Base-by-base conservation (phyloP, 805 yeast species). In the Scheffersomyces lignosus region DNA sequence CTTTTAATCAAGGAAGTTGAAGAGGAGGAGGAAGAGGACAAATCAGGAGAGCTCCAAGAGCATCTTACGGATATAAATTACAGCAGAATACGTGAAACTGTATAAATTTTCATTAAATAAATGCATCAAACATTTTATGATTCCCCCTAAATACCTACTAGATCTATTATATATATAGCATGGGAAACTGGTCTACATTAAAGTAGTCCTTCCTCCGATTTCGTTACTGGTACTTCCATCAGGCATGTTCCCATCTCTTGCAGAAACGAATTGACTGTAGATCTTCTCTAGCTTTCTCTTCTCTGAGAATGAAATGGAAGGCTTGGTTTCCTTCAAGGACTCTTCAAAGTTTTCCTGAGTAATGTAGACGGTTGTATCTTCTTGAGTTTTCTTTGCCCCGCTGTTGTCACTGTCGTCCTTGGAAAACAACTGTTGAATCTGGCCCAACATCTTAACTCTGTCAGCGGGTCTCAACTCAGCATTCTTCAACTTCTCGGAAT, bases 231-330 rank as follows among this genome's bases (percentile, higher is more conserved):
- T 79, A 23, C 80, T 74, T 0, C 96, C 97, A 45, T 80, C 81
- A 1, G 95, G 96, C 87, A 91, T 80, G 40, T 83, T 81, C 0
- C 96, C 96, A 38, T 85, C 90, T 30, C 97, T 64, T 12, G 79
- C 88, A 27, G 80, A 74, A 4, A 82, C 77, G 53, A 91, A 93
- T 52, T 83, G 81, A 15, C 66, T 55, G 54, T 91, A 91, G 23
- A 91, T 82, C 0, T 56, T 61, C 16, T 67, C 58, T 33, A 91
- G 71, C 51, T 88, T 86, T 5, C 48, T 47, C 42, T 75, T 72
- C 52, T 91, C 98, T 14, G 80, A 74, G 0, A 65, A 59, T 0
- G 97, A 89, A 18, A 91, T 88, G 31, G 96, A 87, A n/a, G 96
- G 87, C 47, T 86, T 87, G 1, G 97, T 88, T 37, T 86, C 95